Evolutionary conservation across 495 filamentous ascomycete species (phyloP), one percentile per base, ranked within the genome.

Genomic region (Neurospora sp.): DNA sequence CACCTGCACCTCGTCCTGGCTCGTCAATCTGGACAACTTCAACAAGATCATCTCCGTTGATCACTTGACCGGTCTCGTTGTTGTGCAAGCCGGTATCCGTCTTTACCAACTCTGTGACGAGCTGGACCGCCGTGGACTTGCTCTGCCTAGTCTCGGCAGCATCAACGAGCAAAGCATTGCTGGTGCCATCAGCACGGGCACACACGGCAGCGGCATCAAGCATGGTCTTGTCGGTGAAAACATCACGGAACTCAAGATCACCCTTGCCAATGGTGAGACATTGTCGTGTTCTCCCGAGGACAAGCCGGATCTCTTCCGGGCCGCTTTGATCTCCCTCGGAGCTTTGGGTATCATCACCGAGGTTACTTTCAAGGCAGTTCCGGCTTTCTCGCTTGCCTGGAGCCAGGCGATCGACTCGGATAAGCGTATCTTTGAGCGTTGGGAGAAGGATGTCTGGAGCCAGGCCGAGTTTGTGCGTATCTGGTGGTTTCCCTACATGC

Each of bases 401-500:
- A 83, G 85, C 72, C 96, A 98, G 84, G 87, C 90, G 22, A 87
- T 97, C 72, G 87, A 92, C 69, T 78, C 88, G 6, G 87, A 97
- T 42, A 75, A 84, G 6, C 81, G 87, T 22, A 88, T 99, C 59
- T 81, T 98, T 41, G 80, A 84, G 6, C 82, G 87, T 11, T 99
- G 96, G 94, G 85, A 91, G 3, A 84, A 80, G 18, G 87, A 84
- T 14, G 84, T 98, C 37, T 99, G 96, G 96, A 92, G 88, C 7
- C 87, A 88, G 48, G 86, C 90, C 76, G 93, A 98, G 80, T 99
- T 94, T 78, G 92, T 94, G 48, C 88, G 96, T 35, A 91, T 97
- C 53, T 99, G 96, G 96, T 99, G 96, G 96, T 88, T 97, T 80
- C 96, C 96, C 2, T 97, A 99, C 83, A 91, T 90, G 81, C 88